These are phyloP conservation scores for Neonectria ditissima DNA, from an alignment of 2,329 filamentous ascomycete genomes.

Conservation along the genomic window DNA sequence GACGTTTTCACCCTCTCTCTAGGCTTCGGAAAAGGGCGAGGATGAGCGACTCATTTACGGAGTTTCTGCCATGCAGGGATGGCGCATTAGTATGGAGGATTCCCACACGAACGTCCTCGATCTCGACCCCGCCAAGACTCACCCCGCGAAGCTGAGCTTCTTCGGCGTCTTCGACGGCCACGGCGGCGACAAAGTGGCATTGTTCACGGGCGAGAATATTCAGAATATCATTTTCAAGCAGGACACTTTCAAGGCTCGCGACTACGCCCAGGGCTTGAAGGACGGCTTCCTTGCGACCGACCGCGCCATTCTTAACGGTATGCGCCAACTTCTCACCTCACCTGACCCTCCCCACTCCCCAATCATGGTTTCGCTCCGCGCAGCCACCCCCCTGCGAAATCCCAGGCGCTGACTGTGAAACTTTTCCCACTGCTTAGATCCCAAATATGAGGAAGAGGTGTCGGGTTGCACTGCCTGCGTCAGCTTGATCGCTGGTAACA, in stretches of 20 bases:
- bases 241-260: conserved; percentile 88
- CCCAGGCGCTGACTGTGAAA: conserved; percentile 30
- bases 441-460: conserved; percentile 96
- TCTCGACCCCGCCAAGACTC: conserved; percentile 73
- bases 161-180: conserved; percentile 99
- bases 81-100: conserved; percentile 99
- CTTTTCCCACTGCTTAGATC: conserved; percentile 69
- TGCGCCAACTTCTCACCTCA: conserved; percentile 36
- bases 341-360: conserved; percentile 25
- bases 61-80: conserved; percentile 99
- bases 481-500: conserved; percentile 86
- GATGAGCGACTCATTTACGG: conserved; percentile 95
- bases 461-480: conserved; percentile 98
- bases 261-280: conserved; percentile 96
- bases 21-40: conserved; percentile 90
- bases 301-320: conserved; percentile 95
- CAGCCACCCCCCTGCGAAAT: conserved; percentile 8
- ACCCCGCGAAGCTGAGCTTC: conserved; percentile 85
- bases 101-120: conserved; percentile 92
- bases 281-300: conserved; percentile 98
- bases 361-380: conserved; percentile 6
- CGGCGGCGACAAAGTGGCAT: conserved; percentile 94
- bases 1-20: conserved; percentile 39
- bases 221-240: conserved; percentile 96
- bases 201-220: conserved; percentile 92